A percentile compares a stretch with the other conserved stretches of the same genome.
phyloP scores from a whole-genome alignment of 1,284 basidiomycete species.

The Sporisorium graminicola region DNA sequence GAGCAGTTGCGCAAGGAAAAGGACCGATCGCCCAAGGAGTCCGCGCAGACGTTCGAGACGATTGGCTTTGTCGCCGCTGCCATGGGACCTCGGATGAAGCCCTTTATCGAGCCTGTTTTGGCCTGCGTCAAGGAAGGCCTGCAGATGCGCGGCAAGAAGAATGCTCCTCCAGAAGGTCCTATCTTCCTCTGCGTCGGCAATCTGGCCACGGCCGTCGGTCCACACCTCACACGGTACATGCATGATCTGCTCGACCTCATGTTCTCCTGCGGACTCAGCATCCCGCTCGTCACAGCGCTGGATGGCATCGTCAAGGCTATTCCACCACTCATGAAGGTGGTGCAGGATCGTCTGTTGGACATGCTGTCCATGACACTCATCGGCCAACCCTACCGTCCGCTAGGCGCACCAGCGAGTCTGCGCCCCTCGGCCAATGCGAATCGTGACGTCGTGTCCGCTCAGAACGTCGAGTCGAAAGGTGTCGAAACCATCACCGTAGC shows the following conservation, averaged over 20 bases:
- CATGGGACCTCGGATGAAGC: slow-evolving; percentile 93
- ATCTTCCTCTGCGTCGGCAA: slow-evolving; percentile 98
- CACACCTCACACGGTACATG: slow-evolving; percentile 92
- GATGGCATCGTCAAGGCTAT: slow-evolving; percentile 89
- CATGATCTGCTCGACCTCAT: slow-evolving; percentile 97
- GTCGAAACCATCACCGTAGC: slow-evolving; percentile 85
- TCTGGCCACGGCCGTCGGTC: slow-evolving; percentile 93
- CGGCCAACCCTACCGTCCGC: slow-evolving; percentile 64
- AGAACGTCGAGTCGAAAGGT: slow-evolving; percentile 74
- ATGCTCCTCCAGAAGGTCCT: slow-evolving; percentile 90
- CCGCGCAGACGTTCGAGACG: slow-evolving; percentile 80
- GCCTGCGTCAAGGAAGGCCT: slow-evolving; percentile 88
- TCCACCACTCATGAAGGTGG: slow-evolving; percentile 88
- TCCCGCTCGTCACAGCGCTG: slow-evolving; percentile 87
- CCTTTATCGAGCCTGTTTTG: slow-evolving; percentile 93
- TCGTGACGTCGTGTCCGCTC: slow-evolving; percentile 41
- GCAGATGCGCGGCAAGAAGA: slow-evolving; percentile 88
- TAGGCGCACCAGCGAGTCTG: slow-evolving; percentile 54
- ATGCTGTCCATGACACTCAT: slow-evolving; percentile 66
- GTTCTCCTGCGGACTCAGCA: slow-evolving; percentile 93
- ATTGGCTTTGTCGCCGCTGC: slow-evolving; percentile 95
- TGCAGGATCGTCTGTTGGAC: slow-evolving; percentile 79
- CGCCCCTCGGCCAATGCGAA: slow-evolving; percentile 44
- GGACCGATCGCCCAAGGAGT: slow-evolving; percentile 60
- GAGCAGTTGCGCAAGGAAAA: slow-evolving; percentile 62